Evolutionary conservation across 768 basidiomycete genomes (phyloP).

Genomic region (Suillus clintonianus): DNA sequence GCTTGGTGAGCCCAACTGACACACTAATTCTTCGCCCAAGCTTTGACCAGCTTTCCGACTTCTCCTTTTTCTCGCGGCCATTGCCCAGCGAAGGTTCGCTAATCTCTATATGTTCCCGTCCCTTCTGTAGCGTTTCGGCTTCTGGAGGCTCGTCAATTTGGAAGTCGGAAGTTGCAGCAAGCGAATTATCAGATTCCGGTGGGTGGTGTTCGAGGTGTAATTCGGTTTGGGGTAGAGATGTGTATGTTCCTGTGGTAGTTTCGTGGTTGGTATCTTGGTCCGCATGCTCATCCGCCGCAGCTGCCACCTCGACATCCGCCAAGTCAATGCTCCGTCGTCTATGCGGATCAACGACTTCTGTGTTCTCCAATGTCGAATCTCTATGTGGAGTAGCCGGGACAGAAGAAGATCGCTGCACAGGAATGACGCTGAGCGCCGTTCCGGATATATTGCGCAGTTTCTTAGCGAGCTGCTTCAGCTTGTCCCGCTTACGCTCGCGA

Average conservation of each 20-base stretch:
- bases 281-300: background rate
- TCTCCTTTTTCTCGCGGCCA: constrained; percentile 39
- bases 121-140: background rate
- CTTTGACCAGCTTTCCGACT: constrained; percentile 59
- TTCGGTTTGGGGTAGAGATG: constrained; percentile 35
- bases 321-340: constrained; percentile 35
- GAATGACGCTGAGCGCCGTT: constrained; percentile 26
- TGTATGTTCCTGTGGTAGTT: background rate
- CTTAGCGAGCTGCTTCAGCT: constrained; percentile 72
- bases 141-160: background rate
- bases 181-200: background rate
- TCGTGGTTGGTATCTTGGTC: background rate
- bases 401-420: constrained; percentile 55
- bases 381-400: constrained; percentile 49
- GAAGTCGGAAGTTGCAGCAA: constrained; percentile 21
- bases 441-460: constrained; percentile 49
- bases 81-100: constrained; percentile 34
- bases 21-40: constrained; percentile 64
- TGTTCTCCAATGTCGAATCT: constrained; percentile 33
- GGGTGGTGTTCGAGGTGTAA: background rate
- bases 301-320: constrained; percentile 35
- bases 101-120: constrained; percentile 4
- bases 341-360: constrained; percentile 22
- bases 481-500: constrained; percentile 74
- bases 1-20: constrained; percentile 47